Base-by-base conservation (phyloP, 2,329 filamentous ascomycete genomes). In the Cryoendolithus antarcticus region DNA sequence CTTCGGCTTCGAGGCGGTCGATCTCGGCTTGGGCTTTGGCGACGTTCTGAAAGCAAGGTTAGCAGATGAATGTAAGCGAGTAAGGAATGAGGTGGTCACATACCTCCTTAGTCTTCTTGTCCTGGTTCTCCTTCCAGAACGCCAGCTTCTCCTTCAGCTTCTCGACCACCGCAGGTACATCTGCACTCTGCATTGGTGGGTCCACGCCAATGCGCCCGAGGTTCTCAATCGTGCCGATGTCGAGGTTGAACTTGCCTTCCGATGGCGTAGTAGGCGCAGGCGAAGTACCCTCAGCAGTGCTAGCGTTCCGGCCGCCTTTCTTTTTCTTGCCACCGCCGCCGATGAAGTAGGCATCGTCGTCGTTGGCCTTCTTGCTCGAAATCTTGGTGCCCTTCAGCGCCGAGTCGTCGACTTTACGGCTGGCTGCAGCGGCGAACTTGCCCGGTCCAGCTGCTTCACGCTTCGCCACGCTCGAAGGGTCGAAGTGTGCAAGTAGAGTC, bases 21-120 rank as follows among this genome's bases (percentile, higher is more conserved):
- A 98, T 93, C 63, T 95, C 86, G 64, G 89, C 89, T 71, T 94
- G 82, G 45, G 91, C 91, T 66, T 95, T 94, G 48, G 86, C 84
- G 45, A 96, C 81, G 71, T 98, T 98, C 91, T 96, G 30, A 6
- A 6, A 15, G 21, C 49, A 43, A 55, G 48, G 43, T 37, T 37
- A 40, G 27, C 39, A 10, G 6, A 2, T 39, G 3, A 6, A 8
- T 19, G 5, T 11, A 9, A 21, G 30, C 12, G 30, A n/a, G 9
- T 44, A 47, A 32, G 24, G 46, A 37, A 42, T 37, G 15, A n/a
- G 6, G 30, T 32, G 9, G 30, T 4, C 19, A 35, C 19, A 15
- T 67, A 94, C 91, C 68, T 85, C 82, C 61, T 91, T 76, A 12
- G 91, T 98, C 72, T 95, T 86, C 48, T 75, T 71, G 42, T 81